Base-by-base conservation (phyloP, 1,284 basidiomycete genomes). In the Ganoderma boninense region DNA sequence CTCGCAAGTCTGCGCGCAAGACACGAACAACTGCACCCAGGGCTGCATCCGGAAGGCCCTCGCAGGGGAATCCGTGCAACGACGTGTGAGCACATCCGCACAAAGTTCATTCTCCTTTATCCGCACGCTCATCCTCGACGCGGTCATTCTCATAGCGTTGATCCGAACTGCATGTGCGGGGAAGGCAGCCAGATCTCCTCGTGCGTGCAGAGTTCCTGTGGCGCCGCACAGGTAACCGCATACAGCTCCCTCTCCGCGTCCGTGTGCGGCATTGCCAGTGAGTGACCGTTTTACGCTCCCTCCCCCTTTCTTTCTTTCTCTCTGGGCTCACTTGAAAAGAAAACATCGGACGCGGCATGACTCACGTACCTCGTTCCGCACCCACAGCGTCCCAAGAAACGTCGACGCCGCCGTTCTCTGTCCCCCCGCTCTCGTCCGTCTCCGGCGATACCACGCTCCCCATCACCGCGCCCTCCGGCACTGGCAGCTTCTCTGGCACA, bases 141-240 rank as follows among this genome's bases (percentile, higher is more conserved):
- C 2, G 29, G 29, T 4, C 2, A 32, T 4, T 32, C 26, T 2
- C 32, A 16, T 11, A 64, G 63, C 8, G 35, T 4, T 35, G 63
- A 64, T 35, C 63, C 63, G 13, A 64, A 54, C 63, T 64, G 63
- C 63, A 32, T 64, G n/a, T 64, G 63, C n/a, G 63, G 63, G 32
- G 63, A 64, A 52, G 63, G 63, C 11, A 54, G 40, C 18, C 43
- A 63, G 18, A 35, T 63, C 43, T 26, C 62, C 18, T 43, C 40
- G 4, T 63, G 62, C 62, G 43, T 63, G 29, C 42, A 44, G 62
- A 46, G 26, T 5, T 35, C 20, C 29, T 63, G 62, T 20, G 43
- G n/a, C 42, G 2, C 44, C 26, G 23, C 42, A 14, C 40, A 43
- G 43, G 40, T 49, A 18, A 46, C n/a, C 1, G 40, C 43, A 7